These are phyloP conservation scores for Verticillium alfalfae DNA, from an alignment of 2,329 filamentous ascomycete species.

Conservation along the genomic window DNA sequence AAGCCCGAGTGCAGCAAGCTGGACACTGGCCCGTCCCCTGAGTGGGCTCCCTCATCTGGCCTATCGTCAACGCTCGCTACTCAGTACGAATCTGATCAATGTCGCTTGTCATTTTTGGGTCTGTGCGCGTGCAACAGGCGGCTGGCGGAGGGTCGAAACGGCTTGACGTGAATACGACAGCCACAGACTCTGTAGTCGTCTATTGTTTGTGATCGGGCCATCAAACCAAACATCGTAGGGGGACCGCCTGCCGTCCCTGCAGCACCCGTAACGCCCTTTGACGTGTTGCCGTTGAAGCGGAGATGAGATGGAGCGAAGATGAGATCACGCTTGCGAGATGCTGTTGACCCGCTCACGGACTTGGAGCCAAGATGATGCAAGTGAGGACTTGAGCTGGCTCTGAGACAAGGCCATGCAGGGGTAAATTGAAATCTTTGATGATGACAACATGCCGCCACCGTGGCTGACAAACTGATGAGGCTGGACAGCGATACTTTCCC, in stretches of 20 bases:
- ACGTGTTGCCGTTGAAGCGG: not conserved
- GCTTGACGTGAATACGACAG: not conserved
- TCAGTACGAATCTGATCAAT: not conserved
- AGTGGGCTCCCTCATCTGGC: not conserved
- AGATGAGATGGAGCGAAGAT: not conserved
- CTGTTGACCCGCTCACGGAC: too few relatives aligned
- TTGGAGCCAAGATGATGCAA: too few relatives aligned
- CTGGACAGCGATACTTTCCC: not conserved
- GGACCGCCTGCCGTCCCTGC: not conserved
- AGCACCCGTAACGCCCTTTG: not conserved
- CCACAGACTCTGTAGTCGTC: not conserved
- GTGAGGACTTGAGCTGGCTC: not conserved
- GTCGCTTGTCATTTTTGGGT: slow-evolving; percentile 6
- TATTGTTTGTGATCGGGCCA: not conserved
- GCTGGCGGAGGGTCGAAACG: not conserved
- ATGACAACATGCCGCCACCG: not conserved
- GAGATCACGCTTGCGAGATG: not conserved
- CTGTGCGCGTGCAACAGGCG: not conserved
- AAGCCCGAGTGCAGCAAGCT: not conserved
- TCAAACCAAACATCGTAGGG: not conserved
- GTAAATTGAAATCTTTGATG: not conserved
- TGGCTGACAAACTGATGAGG: not conserved
- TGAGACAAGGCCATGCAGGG: not conserved
- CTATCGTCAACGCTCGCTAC: not conserved
- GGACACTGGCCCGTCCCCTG: not conserved